Evolutionary conservation across 2,329 filamentous ascomycete genomes (phyloP), one percentile per base, ranked within the genome.

Genomic region (Capronia coronata): DNA sequence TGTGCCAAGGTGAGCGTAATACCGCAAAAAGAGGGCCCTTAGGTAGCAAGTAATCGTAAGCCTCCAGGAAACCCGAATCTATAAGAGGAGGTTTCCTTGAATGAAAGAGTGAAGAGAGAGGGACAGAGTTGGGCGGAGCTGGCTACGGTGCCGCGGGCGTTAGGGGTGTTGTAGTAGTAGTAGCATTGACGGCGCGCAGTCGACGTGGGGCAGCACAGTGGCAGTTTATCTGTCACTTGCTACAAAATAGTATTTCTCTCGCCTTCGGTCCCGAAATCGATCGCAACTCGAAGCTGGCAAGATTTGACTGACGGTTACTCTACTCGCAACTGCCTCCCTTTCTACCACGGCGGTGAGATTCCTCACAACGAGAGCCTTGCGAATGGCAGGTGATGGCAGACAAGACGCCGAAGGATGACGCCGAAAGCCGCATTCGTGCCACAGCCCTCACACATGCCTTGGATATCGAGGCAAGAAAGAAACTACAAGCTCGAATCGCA

Each of bases 401-500:
- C 16, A 16, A 45, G 34, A 41, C 27, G 9, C 14, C 48, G n/a
- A 54, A 42, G 29, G 14, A 19, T 21, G 49, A 40, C 18, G 27
- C 14, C 22, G 52, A 63, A 40, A 51, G 68, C 10, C 69, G 67
- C 27, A 67, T 73, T 48, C 59, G 72, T 11, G 77, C 83, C 51
- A 77, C 87, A 48, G 91, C 89, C 43, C 71, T 93, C 51, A 80
- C 88, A 62, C 89, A 96, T 72, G 91, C 91, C 35, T 78, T 78
- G 59, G 79, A 87, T 47, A 82, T 96, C 44, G 86, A 95, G 67
- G 77, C 87, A 59, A 86, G 86, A 63, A 94, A 91, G 67, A 80
- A 86, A 42, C 76, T 86, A 57, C 84, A 95, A 68, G 71, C 78
- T 32, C 70, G 82, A 55, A 91, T 96, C 57, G 75, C 90, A 48